These are phyloP conservation scores for Alternaria sp. DNA, from an alignment of 2,329 filamentous ascomycete species.

Conservation along the genomic window DNA sequence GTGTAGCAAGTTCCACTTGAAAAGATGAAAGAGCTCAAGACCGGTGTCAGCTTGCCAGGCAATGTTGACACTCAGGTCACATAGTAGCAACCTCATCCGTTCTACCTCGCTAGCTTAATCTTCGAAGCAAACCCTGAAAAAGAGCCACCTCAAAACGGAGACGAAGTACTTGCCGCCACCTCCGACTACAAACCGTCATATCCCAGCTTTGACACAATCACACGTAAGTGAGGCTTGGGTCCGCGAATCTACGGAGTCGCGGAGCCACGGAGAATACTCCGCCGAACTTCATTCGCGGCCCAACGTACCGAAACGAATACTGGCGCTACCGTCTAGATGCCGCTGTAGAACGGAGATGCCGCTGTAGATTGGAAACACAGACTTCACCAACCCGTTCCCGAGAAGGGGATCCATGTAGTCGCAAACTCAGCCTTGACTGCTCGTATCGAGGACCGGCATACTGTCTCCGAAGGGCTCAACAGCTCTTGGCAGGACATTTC, in stretches of 20 bases:
- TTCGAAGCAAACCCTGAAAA: conserved; percentile 54
- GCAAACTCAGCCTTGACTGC: conserved; percentile 58
- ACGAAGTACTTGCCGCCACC: conserved; percentile 57
- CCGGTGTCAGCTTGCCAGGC: conserved; percentile 61
- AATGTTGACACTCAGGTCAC: conserved; percentile 65
- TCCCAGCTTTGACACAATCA: conserved; percentile 59
- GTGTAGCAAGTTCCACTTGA: conserved; percentile 54
- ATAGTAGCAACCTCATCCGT: conserved; percentile 66
- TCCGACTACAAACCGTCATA: conserved; percentile 66
- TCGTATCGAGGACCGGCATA: conserved; percentile 56
- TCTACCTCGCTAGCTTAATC: conserved; percentile 64
- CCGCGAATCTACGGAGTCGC: conserved; percentile 58
- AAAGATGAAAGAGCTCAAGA: conserved; percentile 62
- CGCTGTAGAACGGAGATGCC: conserved; percentile 60
- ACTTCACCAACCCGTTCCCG: conserved; percentile 51
- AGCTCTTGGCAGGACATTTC: conserved; percentile 35
- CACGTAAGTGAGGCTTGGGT: conserved; percentile 59
- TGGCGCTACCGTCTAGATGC: conserved; percentile 65
- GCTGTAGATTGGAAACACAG: conserved; percentile 61
- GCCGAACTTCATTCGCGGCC: conserved; percentile 61
- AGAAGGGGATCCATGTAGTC: conserved; percentile 57
- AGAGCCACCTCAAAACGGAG: conserved; percentile 58
- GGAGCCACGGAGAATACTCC: conserved; percentile 63
- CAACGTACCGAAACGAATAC: conserved; percentile 65
- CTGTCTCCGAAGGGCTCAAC: conserved; percentile 59